Base-by-base conservation (phyloP, 2,329 filamentous ascomycete genomes). In the Teratosphaeria epicoccoides region DNA sequence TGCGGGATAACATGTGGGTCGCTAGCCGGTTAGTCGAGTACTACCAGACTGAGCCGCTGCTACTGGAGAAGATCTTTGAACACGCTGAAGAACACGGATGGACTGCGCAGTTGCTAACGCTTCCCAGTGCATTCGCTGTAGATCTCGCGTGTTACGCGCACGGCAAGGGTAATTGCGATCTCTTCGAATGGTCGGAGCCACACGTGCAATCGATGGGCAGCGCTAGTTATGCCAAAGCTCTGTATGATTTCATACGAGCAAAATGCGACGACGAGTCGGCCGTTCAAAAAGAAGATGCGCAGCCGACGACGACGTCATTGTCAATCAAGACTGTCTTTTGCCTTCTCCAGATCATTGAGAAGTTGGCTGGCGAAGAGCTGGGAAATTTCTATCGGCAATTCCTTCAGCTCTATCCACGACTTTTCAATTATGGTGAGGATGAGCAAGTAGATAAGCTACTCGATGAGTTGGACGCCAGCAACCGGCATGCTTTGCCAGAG, bases 341-440 rank as follows among this genome's bases (percentile, higher is more conserved):
- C 0, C 72, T 97, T 50, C 75, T 97, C 12, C 80, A 85, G 59
- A 87, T 95, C 44, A 76, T 96, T 26, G 80, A 54, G 74, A 80
- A 69, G 70, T 76, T 52, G 73, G 78, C 58, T 66, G 81, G 51
- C 68, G 79, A 81, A 49, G 77, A 85, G 48, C 76, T 95, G 23
- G 88, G 93, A 47, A 73, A 82, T 12, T 80, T 95, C 24, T 90
- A 96, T 70, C 81, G 91, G 26, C 81, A 84, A 49, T 96, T 90
- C 67, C 89, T 98, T 56, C 90, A 90, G 52, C 85, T 87, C 1
- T 98, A 97, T 62, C 94, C 93, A 6, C 81, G 93, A 43, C 74
- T 98, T 25, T 95, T 98, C 74, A 98, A 98, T 64, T 97, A 95
- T 61, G 90, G 89, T 2, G 88, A 95, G 69, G 89, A 87, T 3